Evolutionary conservation across 164 flowering plant genomes (phyloP).

Genomic region (Vitis vinifera): DNA sequence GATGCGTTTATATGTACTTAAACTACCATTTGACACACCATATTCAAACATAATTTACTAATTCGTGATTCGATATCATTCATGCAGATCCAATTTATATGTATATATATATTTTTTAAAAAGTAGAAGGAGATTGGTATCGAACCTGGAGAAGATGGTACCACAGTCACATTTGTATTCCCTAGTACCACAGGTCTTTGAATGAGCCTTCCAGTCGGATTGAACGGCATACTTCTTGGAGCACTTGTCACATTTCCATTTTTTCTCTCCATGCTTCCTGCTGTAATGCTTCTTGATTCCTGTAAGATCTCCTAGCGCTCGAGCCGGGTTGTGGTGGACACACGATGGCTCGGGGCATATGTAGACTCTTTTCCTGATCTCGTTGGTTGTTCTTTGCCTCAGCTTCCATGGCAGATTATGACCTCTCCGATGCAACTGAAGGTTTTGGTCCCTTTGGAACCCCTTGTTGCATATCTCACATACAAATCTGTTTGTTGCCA

Average conservation of each 20-base stretch:
- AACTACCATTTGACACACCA: not conserved
- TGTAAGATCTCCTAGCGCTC: constrained; percentile 71
- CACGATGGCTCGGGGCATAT: constrained; percentile 72
- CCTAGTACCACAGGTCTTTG: constrained; percentile 67
- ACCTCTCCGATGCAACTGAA: constrained; percentile 70
- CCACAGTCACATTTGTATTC: constrained; percentile 79
- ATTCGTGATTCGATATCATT: too few species aligned
- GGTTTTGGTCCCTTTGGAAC: constrained; percentile 71
- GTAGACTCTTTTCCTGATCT: constrained; percentile 55
- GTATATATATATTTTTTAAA: too few species aligned
- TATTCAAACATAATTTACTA: too few species aligned
- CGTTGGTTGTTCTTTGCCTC: constrained; percentile 46
- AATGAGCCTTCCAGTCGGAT: constrained; percentile 79
- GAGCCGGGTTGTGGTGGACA: constrained; percentile 65
- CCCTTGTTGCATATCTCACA: constrained; percentile 77
- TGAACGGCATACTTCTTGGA: constrained; percentile 74
- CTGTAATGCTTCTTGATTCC: constrained; percentile 77
- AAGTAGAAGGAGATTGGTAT: not conserved
- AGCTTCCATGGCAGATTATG: constrained; percentile 84
- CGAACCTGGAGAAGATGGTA: constrained; percentile 68
- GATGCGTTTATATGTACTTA: too few species aligned
- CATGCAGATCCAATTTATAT: too few species aligned
- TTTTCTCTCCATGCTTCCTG: constrained; percentile 75
- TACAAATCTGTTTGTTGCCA: constrained; percentile 68
- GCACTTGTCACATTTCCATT: constrained; percentile 80